Evolutionary conservation across 805 yeast genomes (phyloP).

Genomic region (Zygotorulaspora chibaensis): DNA sequence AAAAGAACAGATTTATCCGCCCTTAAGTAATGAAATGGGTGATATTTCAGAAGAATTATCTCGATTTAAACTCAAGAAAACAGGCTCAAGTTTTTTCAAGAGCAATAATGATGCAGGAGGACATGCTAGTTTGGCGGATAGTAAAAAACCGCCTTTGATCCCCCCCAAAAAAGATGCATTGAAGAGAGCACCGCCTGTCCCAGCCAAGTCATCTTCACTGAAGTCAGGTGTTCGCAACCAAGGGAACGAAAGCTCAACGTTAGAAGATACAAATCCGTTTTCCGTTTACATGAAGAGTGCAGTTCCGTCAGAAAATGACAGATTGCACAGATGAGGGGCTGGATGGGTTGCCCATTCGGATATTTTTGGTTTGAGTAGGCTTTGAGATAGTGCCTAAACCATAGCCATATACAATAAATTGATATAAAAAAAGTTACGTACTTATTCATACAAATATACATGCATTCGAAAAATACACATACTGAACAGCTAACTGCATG

Average conservation of each 20-base stretch:
- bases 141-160: constrained; percentile 15
- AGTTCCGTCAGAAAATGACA: constrained; percentile 37
- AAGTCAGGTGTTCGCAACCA: constrained; percentile 1
- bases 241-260: constrained; percentile 11
- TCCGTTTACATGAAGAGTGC: constrained; percentile 36
- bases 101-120: neutral
- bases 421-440: neutral
- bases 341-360: too few species aligned
- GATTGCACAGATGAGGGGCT: constrained; percentile 26
- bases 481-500: too few species aligned
- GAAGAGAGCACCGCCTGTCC: constrained; percentile 20
- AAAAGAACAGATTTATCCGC: neutral
- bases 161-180: constrained; percentile 18
- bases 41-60: constrained; percentile 15
- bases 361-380: too few species aligned
- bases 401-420: too few species aligned
- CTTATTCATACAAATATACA: neutral
- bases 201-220: constrained; percentile 12
- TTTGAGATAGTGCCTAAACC: too few species aligned
- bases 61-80: constrained; percentile 15
- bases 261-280: constrained; percentile 35
- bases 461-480: too few species aligned
- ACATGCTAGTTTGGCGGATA: neutral
- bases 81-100: constrained; percentile 6
- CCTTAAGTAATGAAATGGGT: neutral